phyloP scores from a whole-genome alignment of 208 protist species.

The Naegleria lovaniensis region DNA sequence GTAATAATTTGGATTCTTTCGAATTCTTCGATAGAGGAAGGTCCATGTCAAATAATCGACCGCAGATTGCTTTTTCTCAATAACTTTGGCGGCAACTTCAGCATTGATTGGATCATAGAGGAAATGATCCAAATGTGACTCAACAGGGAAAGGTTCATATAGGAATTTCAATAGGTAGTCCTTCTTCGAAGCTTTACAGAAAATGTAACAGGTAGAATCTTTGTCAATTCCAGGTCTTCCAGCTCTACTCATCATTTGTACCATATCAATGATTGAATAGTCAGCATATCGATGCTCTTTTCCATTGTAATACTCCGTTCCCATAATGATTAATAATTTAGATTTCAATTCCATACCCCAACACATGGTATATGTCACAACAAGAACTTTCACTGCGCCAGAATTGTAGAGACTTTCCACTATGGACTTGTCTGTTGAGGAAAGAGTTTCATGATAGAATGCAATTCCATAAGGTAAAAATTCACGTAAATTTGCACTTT shows the following conservation, averaged over 20 bases:
- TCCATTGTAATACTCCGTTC: conserved; percentile 83
- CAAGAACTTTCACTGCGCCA: conserved; percentile 59
- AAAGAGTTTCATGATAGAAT: conserved; percentile 72
- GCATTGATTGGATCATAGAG: conserved; percentile 81
- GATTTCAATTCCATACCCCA: conserved; percentile 89
- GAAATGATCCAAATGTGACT: conserved; percentile 58
- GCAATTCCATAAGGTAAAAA: conserved; percentile 76
- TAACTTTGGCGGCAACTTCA: conserved; percentile 56
- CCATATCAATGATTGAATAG: conserved; percentile 81
- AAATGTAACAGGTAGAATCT: conserved; percentile 54
- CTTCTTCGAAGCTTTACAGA: conserved; percentile 69
- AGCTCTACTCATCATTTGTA: conserved; percentile 86
- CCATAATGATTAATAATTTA: conserved; percentile 89
- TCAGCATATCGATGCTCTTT: conserved; percentile 74
- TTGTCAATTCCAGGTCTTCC: conserved; percentile 62
- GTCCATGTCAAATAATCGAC: conserved; percentile 83
- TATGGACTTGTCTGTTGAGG: conserved; percentile 11
- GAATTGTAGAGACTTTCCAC: conserved; percentile 55
- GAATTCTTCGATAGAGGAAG: conserved; percentile 72
- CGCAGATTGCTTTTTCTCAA: conserved; percentile 51
- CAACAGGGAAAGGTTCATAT: conserved; percentile 85
- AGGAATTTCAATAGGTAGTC: conserved; percentile 81
- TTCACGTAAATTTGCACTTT: neutral
- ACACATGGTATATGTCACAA: conserved; percentile 73
- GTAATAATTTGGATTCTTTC: conserved; percentile 78